Conservation (phyloP, 768 basidiomycete genomes). For the Russula earlei region DNA sequence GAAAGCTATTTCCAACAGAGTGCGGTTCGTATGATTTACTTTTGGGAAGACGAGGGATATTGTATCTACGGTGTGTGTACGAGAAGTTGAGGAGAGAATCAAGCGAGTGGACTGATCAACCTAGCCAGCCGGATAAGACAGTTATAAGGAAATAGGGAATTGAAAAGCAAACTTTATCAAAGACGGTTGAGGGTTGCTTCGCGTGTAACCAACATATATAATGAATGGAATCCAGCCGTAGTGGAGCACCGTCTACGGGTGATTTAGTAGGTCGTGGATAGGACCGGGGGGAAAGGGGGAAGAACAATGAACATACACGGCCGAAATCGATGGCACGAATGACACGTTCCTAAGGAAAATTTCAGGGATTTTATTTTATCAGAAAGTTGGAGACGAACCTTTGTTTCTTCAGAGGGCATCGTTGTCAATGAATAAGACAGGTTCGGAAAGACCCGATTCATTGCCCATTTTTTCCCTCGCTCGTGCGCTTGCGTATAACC, state of each 20-base stretch:
- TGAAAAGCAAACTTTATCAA: constrained; percentile 77
- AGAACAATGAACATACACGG: constrained; percentile 46
- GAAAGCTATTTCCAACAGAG: background rate
- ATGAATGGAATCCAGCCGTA: constrained; percentile 96
- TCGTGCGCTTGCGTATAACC: no score
- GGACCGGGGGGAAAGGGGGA: background rate
- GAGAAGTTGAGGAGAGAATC: constrained; percentile 27
- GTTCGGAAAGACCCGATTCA: constrained; percentile 23
- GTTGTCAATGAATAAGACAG: constrained; percentile 24
- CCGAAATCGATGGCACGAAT: constrained; percentile 71
- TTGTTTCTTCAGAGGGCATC: constrained; percentile 91
- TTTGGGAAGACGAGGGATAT: constrained; percentile 5
- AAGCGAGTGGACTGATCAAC: constrained; percentile 91
- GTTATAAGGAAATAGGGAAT: background rate
- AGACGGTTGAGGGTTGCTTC: constrained; percentile 89
- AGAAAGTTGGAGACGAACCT: constrained; percentile 38
- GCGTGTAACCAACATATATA: constrained; percentile 89
- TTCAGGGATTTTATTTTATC: background rate
- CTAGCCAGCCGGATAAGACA: constrained; percentile 31
- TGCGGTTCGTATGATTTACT: constrained; percentile 3
- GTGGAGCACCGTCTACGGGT: constrained; percentile 70
- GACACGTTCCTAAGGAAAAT: constrained; percentile 58
- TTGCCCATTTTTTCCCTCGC: background rate
- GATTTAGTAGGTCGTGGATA: constrained; percentile 3
- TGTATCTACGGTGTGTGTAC: constrained; percentile 11